phyloP scores from a whole-genome alignment of 164 flowering plant species.

The Magnolia changhungtana region DNA sequence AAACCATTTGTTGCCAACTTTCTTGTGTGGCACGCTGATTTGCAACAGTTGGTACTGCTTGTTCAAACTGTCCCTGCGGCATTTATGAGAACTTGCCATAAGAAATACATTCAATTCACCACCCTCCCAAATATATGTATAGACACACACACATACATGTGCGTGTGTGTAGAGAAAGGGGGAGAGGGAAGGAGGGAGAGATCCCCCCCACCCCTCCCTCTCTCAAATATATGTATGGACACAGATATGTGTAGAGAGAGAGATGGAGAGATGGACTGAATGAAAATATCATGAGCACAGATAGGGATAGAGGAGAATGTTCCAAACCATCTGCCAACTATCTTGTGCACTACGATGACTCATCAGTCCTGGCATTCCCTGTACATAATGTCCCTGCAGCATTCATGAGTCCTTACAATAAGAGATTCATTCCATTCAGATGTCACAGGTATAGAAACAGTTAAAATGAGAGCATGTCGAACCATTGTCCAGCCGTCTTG shows the following conservation, averaged over 20 bases:
- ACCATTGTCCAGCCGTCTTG: background rate
- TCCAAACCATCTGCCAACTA: background rate
- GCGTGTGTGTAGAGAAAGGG: background rate
- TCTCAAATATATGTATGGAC: too few species aligned
- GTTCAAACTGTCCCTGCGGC: constrained; percentile 49
- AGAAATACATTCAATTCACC: background rate
- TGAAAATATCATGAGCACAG: too few species aligned
- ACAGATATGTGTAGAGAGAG: too few species aligned
- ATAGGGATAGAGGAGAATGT: too few species aligned
- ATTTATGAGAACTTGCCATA: background rate
- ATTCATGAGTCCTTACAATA: background rate
- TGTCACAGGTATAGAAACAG: background rate
- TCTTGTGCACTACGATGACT: background rate
- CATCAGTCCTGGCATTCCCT: background rate
- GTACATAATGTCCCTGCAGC: background rate
- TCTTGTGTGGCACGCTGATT: constrained; percentile 56
- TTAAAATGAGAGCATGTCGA: background rate
- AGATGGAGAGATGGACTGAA: too few species aligned
- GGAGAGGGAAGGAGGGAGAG: background rate
- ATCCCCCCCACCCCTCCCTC: too few species aligned
- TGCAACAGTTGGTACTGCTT: constrained; percentile 68
- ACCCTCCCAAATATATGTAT: too few species aligned
- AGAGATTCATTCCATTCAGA: background rate
- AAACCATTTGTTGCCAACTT: constrained; percentile 66
- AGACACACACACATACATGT: too few species aligned